phyloP scores from a whole-genome alignment of 495 filamentous ascomycete genomes.

The Chaetomidium leptoderma region DNA sequence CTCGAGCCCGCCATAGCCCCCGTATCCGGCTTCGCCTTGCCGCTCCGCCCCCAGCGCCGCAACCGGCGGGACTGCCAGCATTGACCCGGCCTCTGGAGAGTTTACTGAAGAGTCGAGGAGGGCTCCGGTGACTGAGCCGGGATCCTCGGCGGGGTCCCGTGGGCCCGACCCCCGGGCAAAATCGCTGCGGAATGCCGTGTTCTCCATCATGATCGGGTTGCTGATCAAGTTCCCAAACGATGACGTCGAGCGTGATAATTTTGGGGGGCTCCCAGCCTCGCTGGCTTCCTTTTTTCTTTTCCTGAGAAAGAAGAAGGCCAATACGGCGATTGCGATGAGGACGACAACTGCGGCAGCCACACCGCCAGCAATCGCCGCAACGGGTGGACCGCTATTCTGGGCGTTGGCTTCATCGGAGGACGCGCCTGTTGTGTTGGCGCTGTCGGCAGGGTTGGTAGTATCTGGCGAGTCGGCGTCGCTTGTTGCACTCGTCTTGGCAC shows the following conservation, averaged over 20 bases:
- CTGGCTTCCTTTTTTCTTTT: slow-evolving; percentile 26
- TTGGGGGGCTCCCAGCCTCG: slow-evolving; percentile 14
- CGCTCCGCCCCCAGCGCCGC: not conserved
- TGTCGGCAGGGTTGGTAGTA: slow-evolving; percentile 2
- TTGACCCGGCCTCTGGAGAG: not conserved
- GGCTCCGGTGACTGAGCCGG: slow-evolving; percentile 1
- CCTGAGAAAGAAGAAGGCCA: slow-evolving; percentile 28
- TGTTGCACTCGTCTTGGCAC: slow-evolving; percentile 8
- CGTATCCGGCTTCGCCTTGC: slow-evolving; percentile 22
- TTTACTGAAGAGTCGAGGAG: slow-evolving; percentile 7
- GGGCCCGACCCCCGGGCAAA: slow-evolving; percentile 28
- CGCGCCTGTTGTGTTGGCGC: not conserved
- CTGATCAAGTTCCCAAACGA: slow-evolving; percentile 47
- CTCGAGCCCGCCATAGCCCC: slow-evolving; percentile 16
- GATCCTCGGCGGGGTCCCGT: slow-evolving; percentile 3
- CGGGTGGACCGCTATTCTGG: slow-evolving; percentile 13
- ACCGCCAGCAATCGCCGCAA: slow-evolving; percentile 24
- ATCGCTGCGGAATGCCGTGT: slow-evolving; percentile 33
- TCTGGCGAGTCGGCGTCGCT: slow-evolving; percentile 6
- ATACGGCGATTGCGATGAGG: slow-evolving; percentile 30
- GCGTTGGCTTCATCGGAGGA: not conserved
- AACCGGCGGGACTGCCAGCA: not conserved
- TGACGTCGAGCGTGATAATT: slow-evolving; percentile 44
- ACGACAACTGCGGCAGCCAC: slow-evolving; percentile 26
- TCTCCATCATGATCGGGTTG: slow-evolving; percentile 38